These are phyloP conservation scores for Carallia brachiata DNA, from an alignment of 345 rosid species.

Conservation along the genomic window DNA sequence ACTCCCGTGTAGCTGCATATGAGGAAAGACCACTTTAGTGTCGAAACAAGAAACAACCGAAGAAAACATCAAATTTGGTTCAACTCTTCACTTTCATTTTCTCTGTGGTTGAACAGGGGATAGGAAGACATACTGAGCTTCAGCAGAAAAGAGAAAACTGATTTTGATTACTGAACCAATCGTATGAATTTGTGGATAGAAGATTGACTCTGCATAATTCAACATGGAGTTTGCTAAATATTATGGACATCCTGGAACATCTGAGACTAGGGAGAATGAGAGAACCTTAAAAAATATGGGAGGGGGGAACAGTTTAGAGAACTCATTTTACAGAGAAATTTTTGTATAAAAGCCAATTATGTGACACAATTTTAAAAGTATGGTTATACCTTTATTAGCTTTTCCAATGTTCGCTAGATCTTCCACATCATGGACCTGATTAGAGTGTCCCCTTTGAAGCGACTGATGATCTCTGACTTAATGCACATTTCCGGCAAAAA, in stretches of 20 bases:
- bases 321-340: background rate
- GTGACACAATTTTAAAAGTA: background rate
- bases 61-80: background rate
- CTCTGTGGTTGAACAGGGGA: conserved; percentile 1
- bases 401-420: conserved; percentile 93
- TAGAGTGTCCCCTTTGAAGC: conserved; percentile 33
- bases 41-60: background rate
- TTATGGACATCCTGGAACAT: too few species aligned
- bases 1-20: conserved; percentile 82
- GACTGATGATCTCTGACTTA: conserved; percentile 76
- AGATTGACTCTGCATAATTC: conserved; percentile 26
- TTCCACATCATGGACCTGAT: conserved; percentile 93
- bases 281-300: background rate
- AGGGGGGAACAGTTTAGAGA: conserved; percentile 1
- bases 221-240: too few species aligned
- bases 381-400: conserved; percentile 56
- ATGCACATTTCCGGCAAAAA: conserved; percentile 47
- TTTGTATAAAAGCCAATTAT: background rate
- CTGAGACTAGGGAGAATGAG: too few species aligned
- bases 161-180: conserved; percentile 74
- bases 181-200: conserved; percentile 61
- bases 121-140: conserved; percentile 78
- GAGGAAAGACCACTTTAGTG: too few species aligned
- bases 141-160: conserved; percentile 63
- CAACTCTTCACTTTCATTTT: background rate